These are phyloP conservation scores for Termitomyces sp. DNA, from an alignment of 768 basidiomycete species.

Conservation along the genomic window DNA sequence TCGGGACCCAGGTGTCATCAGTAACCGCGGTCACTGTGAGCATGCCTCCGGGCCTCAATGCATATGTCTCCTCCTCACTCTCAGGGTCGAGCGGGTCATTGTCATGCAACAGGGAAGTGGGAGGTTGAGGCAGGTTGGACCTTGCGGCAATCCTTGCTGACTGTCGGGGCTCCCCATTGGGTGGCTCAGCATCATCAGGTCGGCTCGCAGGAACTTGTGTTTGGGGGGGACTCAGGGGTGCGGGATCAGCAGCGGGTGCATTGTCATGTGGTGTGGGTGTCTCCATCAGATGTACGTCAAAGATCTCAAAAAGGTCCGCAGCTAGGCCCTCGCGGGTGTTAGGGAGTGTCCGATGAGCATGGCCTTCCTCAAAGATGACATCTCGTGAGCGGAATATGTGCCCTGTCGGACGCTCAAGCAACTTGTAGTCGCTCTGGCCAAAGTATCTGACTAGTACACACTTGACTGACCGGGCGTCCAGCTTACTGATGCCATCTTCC, in stretches of 20 bases:
- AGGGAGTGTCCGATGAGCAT: background rate
- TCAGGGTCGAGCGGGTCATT: background rate
- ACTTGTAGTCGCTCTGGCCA: background rate
- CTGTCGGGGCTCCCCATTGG: no score
- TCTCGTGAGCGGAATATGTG: background rate
- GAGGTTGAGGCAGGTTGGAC: no score
- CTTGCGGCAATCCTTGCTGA: no score
- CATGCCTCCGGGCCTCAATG: background rate
- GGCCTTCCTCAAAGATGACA: background rate
- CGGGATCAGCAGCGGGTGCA: background rate
- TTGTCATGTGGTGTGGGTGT: no score
- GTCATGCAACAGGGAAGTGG: background rate
- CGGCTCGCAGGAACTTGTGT: no score
- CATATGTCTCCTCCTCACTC: background rate
- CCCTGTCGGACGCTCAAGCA: background rate
- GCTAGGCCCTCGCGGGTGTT: background rate
- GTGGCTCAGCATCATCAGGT: no score
- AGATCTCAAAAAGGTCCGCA: no score
- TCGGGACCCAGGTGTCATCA: background rate
- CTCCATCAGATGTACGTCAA: no score
- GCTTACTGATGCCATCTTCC: no score
- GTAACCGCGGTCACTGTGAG: background rate
- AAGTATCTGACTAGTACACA: no score
- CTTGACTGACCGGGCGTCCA: no score
- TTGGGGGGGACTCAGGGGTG: no score